Percentiles rank a stretch among this genome's conserved stretches.
These are phyloP conservation scores for Arthrobotrys sinensis DNA, from an alignment of 2,329 filamentous ascomycete genomes.

Conservation along the genomic window DNA sequence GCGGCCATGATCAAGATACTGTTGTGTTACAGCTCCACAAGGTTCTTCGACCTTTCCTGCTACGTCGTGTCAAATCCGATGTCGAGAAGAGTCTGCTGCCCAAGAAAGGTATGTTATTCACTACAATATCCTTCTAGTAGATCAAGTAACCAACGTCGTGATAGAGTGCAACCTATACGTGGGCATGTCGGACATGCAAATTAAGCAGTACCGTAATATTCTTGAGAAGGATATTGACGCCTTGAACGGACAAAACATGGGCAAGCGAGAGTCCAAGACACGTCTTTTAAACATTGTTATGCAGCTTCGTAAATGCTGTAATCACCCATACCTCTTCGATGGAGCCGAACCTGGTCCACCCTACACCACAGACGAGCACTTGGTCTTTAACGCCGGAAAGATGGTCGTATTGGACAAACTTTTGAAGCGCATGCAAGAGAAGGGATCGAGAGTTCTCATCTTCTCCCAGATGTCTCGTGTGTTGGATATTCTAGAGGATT, in stretches of 20 bases:
- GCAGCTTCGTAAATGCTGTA: slow-evolving; percentile 99
- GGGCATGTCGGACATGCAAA: slow-evolving; percentile 99
- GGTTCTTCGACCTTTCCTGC: slow-evolving; percentile 90
- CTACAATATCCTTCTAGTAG: not conserved
- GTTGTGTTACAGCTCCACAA: slow-evolving; percentile 96
- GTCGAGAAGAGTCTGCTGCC: slow-evolving; percentile 97
- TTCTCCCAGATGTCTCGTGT: slow-evolving; percentile 99
- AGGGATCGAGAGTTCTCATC: slow-evolving; percentile 95
- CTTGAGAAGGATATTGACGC: slow-evolving; percentile 99
- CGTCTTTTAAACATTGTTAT: slow-evolving; percentile 98
- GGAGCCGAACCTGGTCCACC: slow-evolving; percentile 96
- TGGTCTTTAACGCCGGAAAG: slow-evolving; percentile 93
- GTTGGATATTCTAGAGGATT: slow-evolving; percentile 96
- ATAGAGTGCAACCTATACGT: slow-evolving; percentile 92
- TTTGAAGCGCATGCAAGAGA: slow-evolving; percentile 82
- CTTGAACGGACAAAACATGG: slow-evolving; percentile 89
- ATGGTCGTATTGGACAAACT: slow-evolving; percentile 98
- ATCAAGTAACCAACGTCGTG: slow-evolving; percentile 32
- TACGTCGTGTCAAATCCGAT: slow-evolving; percentile 96
- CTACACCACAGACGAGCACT: slow-evolving; percentile 97
- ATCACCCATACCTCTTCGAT: slow-evolving; percentile 98
- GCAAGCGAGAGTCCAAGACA: slow-evolving; percentile 97
- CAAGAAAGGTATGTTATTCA: slow-evolving; percentile 76
- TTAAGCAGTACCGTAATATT: slow-evolving; percentile 99
- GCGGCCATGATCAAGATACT: slow-evolving; percentile 90